A percentile compares a stretch with the other conserved stretches of the same genome.
Conservation (phyloP, 768 basidiomycete species). For the Leccinum fibrillosum region DNA sequence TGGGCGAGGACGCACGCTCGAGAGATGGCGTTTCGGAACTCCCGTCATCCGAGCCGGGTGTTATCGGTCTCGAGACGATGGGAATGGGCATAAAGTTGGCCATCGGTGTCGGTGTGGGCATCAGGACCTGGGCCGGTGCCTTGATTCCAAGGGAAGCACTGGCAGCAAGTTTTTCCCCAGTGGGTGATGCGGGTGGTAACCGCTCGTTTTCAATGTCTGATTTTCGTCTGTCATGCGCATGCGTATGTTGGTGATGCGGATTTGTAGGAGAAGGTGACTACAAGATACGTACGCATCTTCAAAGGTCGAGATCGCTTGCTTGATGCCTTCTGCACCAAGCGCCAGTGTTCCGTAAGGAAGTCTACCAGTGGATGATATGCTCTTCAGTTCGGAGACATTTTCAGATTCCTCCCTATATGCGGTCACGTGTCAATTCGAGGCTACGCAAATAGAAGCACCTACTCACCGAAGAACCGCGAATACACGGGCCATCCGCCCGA, state of each 20-base stretch:
- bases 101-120: background rate
- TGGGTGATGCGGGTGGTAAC: slow-evolving; percentile 21
- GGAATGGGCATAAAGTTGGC: background rate
- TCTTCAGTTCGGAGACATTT: slow-evolving; percentile 70
- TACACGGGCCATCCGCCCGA: slow-evolving; percentile 65
- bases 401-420: slow-evolving; percentile 56
- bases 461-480: slow-evolving; percentile 63
- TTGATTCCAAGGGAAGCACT: slow-evolving; percentile 4
- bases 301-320: slow-evolving; percentile 65
- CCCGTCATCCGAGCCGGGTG: slow-evolving; percentile 35
- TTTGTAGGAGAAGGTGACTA: background rate
- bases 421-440: background rate
- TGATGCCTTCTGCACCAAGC: slow-evolving; percentile 66
- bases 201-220: slow-evolving; percentile 31
- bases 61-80: slow-evolving; percentile 7
- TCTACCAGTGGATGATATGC: slow-evolving; percentile 45
- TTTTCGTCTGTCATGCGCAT: slow-evolving; percentile 11
- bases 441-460: no score
- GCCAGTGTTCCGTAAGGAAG: slow-evolving; percentile 56
- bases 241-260: background rate
- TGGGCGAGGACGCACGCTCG: slow-evolving; percentile 26
- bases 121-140: background rate
- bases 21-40: slow-evolving; percentile 23
- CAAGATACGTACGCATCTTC: slow-evolving; percentile 56
- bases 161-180: slow-evolving; percentile 18